Evolutionary conservation across 371 early-diverging fungal genomes (phyloP).

Genomic region (Lichtheimia hyalospora): DNA sequence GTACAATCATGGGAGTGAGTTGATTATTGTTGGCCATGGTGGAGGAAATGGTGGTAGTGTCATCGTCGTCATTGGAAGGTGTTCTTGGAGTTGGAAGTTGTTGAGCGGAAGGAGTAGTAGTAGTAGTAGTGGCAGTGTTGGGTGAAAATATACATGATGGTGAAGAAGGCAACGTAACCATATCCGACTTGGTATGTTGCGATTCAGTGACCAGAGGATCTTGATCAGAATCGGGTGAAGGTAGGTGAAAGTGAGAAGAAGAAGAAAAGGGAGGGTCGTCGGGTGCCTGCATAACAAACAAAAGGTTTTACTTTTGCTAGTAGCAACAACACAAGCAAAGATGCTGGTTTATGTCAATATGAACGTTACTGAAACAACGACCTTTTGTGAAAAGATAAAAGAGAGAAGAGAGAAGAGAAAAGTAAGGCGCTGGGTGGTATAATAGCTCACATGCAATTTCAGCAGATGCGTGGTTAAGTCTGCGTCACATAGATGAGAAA

Average conservation of each 20-base stretch:
- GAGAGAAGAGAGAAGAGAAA: no score
- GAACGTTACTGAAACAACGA: no score
- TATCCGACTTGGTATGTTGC: neutral
- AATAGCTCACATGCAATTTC: no score
- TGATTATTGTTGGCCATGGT: neutral
- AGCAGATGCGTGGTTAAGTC: no score
- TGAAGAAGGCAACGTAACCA: constrained; percentile 7
- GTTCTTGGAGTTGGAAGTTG: neutral
- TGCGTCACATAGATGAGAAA: no score
- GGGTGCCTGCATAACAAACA: constrained; percentile 16
- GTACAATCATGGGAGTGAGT: constrained; percentile 11
- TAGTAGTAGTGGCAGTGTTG: neutral
- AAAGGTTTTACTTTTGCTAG: no score
- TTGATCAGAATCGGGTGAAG: constrained; percentile 11
- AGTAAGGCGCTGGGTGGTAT: no score
- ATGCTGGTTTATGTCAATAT: no score
- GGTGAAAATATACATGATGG: constrained; percentile 6
- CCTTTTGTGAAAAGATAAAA: no score
- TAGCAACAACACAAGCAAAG: no score
- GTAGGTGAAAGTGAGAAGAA: neutral
- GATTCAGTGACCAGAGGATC: neutral
- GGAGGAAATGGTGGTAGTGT: neutral
- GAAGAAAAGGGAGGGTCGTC: neutral
- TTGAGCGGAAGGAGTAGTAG: neutral
- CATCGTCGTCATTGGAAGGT: constrained; percentile 4